These are phyloP conservation scores for Microthlaspi erraticum DNA, from an alignment of 345 rosid genomes.

Conservation along the genomic window DNA sequence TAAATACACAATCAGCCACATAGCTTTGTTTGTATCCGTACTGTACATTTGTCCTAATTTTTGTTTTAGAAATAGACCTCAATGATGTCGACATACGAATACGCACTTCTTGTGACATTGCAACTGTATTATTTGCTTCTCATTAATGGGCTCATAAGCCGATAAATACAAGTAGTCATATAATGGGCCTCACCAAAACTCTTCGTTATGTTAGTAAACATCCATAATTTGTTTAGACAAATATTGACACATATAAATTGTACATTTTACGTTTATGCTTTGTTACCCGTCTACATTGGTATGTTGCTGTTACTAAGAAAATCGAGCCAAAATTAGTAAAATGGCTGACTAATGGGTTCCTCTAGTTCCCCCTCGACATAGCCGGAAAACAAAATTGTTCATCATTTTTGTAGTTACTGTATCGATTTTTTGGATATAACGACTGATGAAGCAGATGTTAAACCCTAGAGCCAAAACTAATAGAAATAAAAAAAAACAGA, in stretches of 20 bases:
- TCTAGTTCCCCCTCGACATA: not conserved
- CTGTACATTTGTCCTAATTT: not conserved
- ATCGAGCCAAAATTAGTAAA: not conserved
- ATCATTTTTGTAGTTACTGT: not conserved
- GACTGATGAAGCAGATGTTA: not conserved
- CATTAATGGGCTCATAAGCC: constrained; percentile 23
- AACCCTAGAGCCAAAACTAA: constrained; percentile 18
- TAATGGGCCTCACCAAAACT: constrained; percentile 24
- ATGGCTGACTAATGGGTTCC: not conserved
- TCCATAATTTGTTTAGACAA: no score
- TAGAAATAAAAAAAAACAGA: constrained; percentile 27
- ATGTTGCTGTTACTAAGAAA: not conserved
- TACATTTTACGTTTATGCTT: not conserved
- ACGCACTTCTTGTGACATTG: constrained; percentile 5
- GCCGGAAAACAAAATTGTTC: not conserved
- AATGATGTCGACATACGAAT: constrained; percentile 28
- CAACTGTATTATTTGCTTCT: not conserved
- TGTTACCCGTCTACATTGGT: not conserved
- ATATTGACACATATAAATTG: no score
- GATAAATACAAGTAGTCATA: not conserved
- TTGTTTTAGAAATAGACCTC: not conserved
- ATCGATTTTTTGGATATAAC: not conserved
- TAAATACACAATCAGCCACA: constrained; percentile 17
- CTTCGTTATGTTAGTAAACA: not conserved
- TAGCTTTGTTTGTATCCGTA: constrained; percentile 25